A percentile compares a stretch with the other conserved stretches of the same genome.
Evolutionary conservation across 2,329 filamentous ascomycete genomes (phyloP).

Genomic region (Fusarium virguliforme): DNA sequence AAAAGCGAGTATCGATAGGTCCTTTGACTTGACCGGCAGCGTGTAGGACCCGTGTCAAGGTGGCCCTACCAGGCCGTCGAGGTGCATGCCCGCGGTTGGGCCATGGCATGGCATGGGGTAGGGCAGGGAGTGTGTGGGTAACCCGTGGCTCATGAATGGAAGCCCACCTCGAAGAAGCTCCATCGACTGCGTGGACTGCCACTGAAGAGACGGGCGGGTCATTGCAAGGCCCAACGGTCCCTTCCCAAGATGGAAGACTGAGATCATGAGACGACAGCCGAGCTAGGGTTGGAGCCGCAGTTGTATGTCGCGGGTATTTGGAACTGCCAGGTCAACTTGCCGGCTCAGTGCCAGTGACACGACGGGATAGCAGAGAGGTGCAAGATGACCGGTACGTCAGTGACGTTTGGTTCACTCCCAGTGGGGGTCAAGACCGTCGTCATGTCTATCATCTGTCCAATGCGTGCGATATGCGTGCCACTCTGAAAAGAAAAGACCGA

Average conservation of each 20-base stretch:
- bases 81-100: slow-evolving; percentile 45
- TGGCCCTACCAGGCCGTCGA: slow-evolving; percentile 50
- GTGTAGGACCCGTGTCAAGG: slow-evolving; percentile 44
- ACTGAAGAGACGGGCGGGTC: slow-evolving; percentile 47
- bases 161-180: slow-evolving; percentile 39
- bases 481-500: slow-evolving; percentile 32
- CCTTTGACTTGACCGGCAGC: slow-evolving; percentile 42
- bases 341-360: slow-evolving; percentile 33
- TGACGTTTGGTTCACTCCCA: slow-evolving; percentile 41
- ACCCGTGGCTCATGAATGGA: slow-evolving; percentile 25
- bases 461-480: slow-evolving; percentile 40
- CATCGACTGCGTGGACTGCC: slow-evolving; percentile 42
- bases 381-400: slow-evolving; percentile 47
- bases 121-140: slow-evolving; percentile 40
- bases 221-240: slow-evolving; percentile 44
- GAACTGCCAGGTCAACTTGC: slow-evolving; percentile 40
- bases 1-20: slow-evolving; percentile 53
- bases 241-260: slow-evolving; percentile 47
- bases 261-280: slow-evolving; percentile 51
- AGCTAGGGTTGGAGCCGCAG: slow-evolving; percentile 50
- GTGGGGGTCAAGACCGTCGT: slow-evolving; percentile 40
- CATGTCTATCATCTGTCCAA: slow-evolving; percentile 44
- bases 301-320: slow-evolving; percentile 42
- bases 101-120: slow-evolving; percentile 40
- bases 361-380: slow-evolving; percentile 42